phyloP scores from a whole-genome alignment of 345 rosid species.

The Hibiscus mutabilis region DNA sequence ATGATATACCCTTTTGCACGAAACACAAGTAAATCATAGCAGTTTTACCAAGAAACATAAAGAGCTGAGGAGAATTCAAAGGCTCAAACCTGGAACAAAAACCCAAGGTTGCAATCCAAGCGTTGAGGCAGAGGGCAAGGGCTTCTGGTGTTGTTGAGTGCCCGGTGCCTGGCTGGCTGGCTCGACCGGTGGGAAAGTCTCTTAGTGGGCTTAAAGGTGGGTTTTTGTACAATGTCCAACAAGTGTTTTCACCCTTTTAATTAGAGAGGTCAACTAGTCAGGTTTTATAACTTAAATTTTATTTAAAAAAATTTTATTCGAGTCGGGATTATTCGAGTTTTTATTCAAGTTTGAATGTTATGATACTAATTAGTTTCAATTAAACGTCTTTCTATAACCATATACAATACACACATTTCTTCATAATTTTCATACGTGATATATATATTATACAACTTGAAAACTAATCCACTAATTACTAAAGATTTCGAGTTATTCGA shows the following conservation, averaged over 20 bases:
- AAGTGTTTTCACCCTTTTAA: not conserved
- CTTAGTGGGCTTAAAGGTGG: not conserved
- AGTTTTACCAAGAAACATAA: not conserved
- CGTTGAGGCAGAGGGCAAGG: not conserved
- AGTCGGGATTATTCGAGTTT: no score
- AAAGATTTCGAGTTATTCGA: no score
- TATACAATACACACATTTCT: no score
- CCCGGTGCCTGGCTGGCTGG: not conserved
- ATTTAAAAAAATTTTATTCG: no score
- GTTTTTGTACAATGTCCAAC: not conserved
- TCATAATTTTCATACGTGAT: no score
- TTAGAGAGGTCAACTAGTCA: no score
- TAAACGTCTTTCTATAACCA: no score
- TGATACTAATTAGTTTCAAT: no score
- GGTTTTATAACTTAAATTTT: no score
- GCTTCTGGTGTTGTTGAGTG: not conserved
- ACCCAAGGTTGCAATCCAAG: not conserved
- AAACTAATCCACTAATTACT: no score
- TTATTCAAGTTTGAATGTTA: no score
- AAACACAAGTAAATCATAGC: not conserved
- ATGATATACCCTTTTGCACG: not conserved
- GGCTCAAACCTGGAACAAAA: conserved; percentile 4
- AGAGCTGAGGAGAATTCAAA: not conserved
- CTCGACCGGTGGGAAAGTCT: not conserved
- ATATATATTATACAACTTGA: no score